These are phyloP conservation scores for Urochloa ruziziensis DNA, from an alignment of 176 grass and related monocot genomes.

Conservation along the genomic window DNA sequence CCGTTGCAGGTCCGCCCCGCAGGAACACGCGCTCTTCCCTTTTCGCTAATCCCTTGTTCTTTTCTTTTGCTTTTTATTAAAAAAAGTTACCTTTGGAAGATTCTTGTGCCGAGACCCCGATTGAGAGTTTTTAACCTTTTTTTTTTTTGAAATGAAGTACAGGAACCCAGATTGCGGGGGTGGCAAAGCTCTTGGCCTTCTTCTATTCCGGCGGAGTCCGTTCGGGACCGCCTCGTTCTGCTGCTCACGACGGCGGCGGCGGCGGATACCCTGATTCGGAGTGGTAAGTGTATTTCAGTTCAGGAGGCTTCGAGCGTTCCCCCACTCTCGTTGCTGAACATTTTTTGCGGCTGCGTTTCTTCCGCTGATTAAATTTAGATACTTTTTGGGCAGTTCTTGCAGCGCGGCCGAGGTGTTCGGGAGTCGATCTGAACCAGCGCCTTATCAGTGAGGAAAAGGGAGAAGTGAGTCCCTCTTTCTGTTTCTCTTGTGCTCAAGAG, in stretches of 20 bases:
- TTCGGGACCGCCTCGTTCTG: not conserved
- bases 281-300: not conserved
- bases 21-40: not conserved
- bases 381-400: not conserved
- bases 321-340: not conserved
- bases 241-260: not conserved
- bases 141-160: not conserved
- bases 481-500: not conserved
- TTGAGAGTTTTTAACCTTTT: not conserved
- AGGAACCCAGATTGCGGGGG: not conserved
- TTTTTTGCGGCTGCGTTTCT: not conserved
- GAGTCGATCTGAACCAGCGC: not conserved
- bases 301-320: not conserved
- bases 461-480: not conserved
- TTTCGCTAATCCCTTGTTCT: not conserved
- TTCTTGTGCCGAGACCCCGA: not conserved
- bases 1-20: not conserved
- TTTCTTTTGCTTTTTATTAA: not conserved
- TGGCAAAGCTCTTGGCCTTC: not conserved
- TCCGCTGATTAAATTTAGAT: not conserved
- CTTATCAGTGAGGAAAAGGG: not conserved
- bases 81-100: not conserved
- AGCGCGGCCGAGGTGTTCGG: not conserved
- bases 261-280: not conserved
- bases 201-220: not conserved